Conservation (phyloP, 2,329 filamentous ascomycete species). For the Cylindrodendrum hubeiense region DNA sequence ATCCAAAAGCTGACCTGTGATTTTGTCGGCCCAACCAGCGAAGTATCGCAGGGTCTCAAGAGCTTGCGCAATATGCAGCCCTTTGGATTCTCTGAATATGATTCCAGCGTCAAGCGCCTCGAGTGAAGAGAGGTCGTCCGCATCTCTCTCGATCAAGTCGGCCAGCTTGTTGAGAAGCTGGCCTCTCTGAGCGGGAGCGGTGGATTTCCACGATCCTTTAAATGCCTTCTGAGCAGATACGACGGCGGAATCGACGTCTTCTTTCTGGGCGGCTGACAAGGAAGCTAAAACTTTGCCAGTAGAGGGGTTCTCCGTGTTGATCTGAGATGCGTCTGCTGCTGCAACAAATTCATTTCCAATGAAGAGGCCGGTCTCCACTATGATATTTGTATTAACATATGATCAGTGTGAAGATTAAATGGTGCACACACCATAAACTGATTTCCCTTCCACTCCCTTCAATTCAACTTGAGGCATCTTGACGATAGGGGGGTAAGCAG, state of each 20-base stretch:
- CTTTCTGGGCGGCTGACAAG: slow-evolving; percentile 6
- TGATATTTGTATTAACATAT: neutral
- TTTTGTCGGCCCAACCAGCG: slow-evolving; percentile 26
- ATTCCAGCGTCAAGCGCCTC: slow-evolving; percentile 77
- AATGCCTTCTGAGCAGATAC: slow-evolving; percentile 4
- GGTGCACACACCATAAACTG: neutral
- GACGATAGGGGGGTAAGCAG: neutral
- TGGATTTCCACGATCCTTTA: neutral
- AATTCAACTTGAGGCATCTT: neutral
- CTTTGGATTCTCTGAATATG: slow-evolving; percentile 31
- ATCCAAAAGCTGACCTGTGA: slow-evolving; percentile 13
- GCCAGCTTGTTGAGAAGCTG: slow-evolving; percentile 73
- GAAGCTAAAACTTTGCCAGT: slow-evolving; percentile 3
- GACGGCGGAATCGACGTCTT: slow-evolving; percentile 13
- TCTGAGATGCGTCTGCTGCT: neutral
- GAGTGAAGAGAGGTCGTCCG: slow-evolving; percentile 43
- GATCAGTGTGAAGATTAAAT: neutral
- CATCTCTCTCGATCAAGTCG: slow-evolving; percentile 71
- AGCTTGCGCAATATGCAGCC: slow-evolving; percentile 29
- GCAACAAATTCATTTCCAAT: slow-evolving; percentile 15
- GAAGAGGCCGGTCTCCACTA: slow-evolving; percentile 5
- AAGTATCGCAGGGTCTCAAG: slow-evolving; percentile 28
- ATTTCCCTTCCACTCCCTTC: neutral
- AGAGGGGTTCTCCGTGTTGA: slow-evolving; percentile 14
- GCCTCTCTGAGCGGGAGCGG: neutral